These are phyloP conservation scores for Silene latifolia DNA, from an alignment of 148 eudicot species.

Conservation along the genomic window DNA sequence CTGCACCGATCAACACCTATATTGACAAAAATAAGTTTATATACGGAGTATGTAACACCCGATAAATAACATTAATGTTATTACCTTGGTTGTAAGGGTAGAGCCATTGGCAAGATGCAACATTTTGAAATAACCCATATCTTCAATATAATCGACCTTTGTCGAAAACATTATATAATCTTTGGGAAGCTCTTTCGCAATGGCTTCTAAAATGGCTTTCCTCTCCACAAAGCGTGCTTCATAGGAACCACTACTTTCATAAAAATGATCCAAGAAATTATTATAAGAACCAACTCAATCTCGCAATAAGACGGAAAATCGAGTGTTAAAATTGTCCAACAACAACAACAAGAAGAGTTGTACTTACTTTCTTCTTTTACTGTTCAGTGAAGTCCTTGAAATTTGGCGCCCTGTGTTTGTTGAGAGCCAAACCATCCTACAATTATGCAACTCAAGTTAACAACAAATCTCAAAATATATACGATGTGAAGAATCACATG, in stretches of 20 bases:
- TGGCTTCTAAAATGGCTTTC: slow-evolving; percentile 25
- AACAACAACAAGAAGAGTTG: neutral
- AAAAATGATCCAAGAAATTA: neutral
- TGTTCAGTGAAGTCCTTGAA: neutral
- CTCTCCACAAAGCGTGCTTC: slow-evolving; percentile 15
- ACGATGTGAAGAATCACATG: too few species aligned
- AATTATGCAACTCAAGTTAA: neutral
- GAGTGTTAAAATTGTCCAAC: neutral
- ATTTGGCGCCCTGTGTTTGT: neutral
- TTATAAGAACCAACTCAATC: neutral
- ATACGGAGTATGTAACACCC: too few species aligned
- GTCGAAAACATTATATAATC: slow-evolving; percentile 41
- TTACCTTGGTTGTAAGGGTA: slow-evolving; percentile 33
- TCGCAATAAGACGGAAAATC: neutral
- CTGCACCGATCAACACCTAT: slow-evolving; percentile 52
- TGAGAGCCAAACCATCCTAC: slow-evolving; percentile 1
- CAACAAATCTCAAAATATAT: too few species aligned
- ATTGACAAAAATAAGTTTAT: neutral
- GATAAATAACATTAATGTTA: too few species aligned
- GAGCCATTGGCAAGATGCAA: slow-evolving; percentile 52
- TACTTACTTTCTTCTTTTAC: neutral
- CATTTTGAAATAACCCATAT: slow-evolving; percentile 33
- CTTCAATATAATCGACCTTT: slow-evolving; percentile 41
- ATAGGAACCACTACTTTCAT: neutral
- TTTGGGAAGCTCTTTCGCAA: slow-evolving; percentile 44